A percentile compares a stretch with the other conserved stretches of the same genome.
These are phyloP conservation scores for Malassezia obtusa DNA, from an alignment of 1,284 basidiomycete species.

Conservation along the genomic window DNA sequence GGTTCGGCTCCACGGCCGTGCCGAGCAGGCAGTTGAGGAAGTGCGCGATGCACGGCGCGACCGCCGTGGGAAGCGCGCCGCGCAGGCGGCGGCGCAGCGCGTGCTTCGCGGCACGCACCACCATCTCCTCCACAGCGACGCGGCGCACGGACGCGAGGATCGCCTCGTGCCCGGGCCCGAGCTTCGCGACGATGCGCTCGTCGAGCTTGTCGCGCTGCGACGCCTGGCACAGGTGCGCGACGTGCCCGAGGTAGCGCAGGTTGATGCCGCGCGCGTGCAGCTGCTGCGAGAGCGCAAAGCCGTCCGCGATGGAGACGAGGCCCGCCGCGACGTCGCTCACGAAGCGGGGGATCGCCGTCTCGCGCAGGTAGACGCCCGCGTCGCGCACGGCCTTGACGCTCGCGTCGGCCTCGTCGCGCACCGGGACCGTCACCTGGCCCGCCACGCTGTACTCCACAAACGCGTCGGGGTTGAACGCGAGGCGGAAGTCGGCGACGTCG, in stretches of 20 bases:
- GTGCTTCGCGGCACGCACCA: conserved; percentile 55
- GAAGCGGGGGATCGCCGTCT: conserved; percentile 50
- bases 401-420: conserved; percentile 51
- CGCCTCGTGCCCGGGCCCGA: conserved; percentile 38
- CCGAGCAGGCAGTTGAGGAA: conserved; percentile 58
- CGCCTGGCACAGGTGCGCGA: conserved; percentile 48
- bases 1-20: conserved; percentile 49
- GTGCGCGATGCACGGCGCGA: conserved; percentile 50
- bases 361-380: conserved; percentile 53
- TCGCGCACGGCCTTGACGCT: conserved; percentile 54
- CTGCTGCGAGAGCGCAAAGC: conserved; percentile 51
- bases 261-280: conserved; percentile 56
- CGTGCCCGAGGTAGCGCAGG: conserved; percentile 55
- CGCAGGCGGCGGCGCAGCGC: conserved; percentile 50
- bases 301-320: conserved; percentile 52
- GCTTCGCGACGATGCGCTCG: conserved; percentile 29
- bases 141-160: conserved; percentile 36
- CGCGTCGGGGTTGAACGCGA: conserved; percentile 56
- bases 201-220: conserved; percentile 48
- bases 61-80: conserved; percentile 21
- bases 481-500: conserved; percentile 51
- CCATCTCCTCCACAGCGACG: conserved; percentile 55
- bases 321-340: conserved; percentile 53
- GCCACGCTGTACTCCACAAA: conserved; percentile 50
- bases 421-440: conserved; percentile 27